Evolutionary conservation across 352 stramenopile species (phyloP).

Genomic region (Pythium rishiriense): DNA sequence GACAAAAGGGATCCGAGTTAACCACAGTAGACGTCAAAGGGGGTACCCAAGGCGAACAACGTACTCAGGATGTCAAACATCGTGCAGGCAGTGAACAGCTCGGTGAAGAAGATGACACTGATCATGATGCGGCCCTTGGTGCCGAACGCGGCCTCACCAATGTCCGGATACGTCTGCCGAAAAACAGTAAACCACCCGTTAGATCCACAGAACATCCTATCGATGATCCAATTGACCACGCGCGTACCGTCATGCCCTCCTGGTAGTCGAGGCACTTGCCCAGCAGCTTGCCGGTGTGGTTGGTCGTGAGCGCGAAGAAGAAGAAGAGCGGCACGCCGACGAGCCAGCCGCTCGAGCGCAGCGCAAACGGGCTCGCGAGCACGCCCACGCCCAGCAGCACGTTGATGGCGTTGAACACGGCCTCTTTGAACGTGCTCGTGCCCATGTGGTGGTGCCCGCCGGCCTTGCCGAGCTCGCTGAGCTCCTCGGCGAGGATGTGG

Average conservation of each 20-base stretch:
- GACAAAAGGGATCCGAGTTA: too few species aligned
- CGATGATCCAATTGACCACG: background rate
- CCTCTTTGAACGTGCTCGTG: constrained; percentile 71
- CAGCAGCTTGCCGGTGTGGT: constrained; percentile 84
- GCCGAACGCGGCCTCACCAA: constrained; percentile 80
- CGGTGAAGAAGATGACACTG: constrained; percentile 77
- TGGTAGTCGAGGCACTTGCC: constrained; percentile 81
- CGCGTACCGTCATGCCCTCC: constrained; percentile 65
- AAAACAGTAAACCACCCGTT: background rate
- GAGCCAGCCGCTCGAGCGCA: constrained; percentile 75
- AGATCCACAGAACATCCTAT: background rate
- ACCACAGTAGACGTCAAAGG: background rate
- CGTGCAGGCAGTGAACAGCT: constrained; percentile 78
- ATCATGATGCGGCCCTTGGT: constrained; percentile 68
- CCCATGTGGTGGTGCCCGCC: constrained; percentile 27
- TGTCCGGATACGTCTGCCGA: constrained; percentile 83
- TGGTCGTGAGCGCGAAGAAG: constrained; percentile 85
- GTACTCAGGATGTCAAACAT: constrained; percentile 84
- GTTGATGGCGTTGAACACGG: constrained; percentile 87
- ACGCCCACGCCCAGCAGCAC: constrained; percentile 83
- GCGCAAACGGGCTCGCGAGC: constrained; percentile 80
- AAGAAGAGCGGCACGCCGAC: constrained; percentile 76
- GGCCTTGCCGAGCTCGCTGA: constrained; percentile 17
- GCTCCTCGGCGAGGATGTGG: constrained; percentile 35
- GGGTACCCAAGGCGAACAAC: constrained; percentile 2